Conservation (phyloP, 1,284 basidiomycete species). For the Tilletia setariae region DNA sequence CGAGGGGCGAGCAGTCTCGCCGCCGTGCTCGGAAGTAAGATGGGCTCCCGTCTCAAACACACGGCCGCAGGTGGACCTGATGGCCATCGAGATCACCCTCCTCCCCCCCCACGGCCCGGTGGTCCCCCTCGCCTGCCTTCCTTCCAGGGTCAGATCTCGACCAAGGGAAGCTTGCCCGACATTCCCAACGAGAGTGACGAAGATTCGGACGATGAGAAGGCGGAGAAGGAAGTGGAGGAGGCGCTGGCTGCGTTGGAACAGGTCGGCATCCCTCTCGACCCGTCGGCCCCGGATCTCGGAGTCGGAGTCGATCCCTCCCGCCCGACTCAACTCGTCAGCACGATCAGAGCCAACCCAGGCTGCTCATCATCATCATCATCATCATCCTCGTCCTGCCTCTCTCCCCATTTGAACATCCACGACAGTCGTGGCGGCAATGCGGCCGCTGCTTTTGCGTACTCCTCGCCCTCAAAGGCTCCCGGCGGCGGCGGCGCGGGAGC, state of each 20-base stretch:
- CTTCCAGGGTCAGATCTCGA: conserved; percentile 72
- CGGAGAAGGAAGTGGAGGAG: conserved; percentile 41
- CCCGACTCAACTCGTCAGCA: conserved; percentile 31
- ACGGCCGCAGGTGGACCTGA: conserved; percentile 53
- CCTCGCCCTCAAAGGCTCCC: neutral
- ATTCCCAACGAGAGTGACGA: neutral
- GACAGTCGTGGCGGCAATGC: neutral
- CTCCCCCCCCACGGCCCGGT: conserved; percentile 57
- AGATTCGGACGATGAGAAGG: neutral
- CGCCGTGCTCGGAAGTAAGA: conserved; percentile 38
- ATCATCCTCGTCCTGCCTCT: neutral
- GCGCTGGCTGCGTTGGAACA: conserved; percentile 43
- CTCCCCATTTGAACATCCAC: neutral
- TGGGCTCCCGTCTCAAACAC: conserved; percentile 60
- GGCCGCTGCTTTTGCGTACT: neutral
- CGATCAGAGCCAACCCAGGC: neutral
- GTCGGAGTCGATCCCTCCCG: conserved; percentile 17
- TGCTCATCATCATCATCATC: neutral
- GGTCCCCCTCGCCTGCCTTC: conserved; percentile 74
- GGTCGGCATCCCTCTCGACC: conserved; percentile 30
- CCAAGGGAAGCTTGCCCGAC: conserved; percentile 54
- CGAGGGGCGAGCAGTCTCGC: conserved; percentile 35
- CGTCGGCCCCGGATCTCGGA: neutral
- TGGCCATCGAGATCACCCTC: conserved; percentile 27
- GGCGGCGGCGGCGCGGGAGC: too few relatives aligned